Percentiles rank a stretch among this genome's conserved stretches.
Evolutionary conservation across 2,329 filamentous ascomycete genomes (phyloP).

Genomic region (Chaetothyriales sp.): DNA sequence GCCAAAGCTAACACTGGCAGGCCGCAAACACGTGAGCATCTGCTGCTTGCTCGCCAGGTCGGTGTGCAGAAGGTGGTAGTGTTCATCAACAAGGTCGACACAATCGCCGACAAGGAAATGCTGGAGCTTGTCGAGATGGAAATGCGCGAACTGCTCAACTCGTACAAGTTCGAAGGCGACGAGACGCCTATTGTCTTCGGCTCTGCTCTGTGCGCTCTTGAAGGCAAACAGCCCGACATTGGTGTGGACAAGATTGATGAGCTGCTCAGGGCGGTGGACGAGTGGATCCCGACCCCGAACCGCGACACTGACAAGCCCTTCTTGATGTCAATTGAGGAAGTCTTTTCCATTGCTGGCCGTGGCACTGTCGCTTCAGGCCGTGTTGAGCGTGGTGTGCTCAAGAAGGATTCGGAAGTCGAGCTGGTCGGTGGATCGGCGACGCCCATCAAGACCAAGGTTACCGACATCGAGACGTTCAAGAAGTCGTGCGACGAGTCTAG

Average conservation of each 20-base stretch:
- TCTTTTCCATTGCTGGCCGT: slow-evolving; percentile 80
- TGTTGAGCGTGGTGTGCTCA: slow-evolving; percentile 88
- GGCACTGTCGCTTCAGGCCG: slow-evolving; percentile 93
- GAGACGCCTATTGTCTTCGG: slow-evolving; percentile 95
- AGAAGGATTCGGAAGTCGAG: slow-evolving; percentile 90
- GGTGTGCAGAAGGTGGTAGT: slow-evolving; percentile 97
- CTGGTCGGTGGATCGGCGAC: slow-evolving; percentile 71
- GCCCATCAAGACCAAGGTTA: slow-evolving; percentile 95
- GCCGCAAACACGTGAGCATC: slow-evolving; percentile 95
- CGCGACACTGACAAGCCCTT: slow-evolving; percentile 97
- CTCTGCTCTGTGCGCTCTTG: slow-evolving; percentile 86
- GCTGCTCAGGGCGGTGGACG: slow-evolving; percentile 75
- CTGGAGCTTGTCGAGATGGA: slow-evolving; percentile 99
- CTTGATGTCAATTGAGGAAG: slow-evolving; percentile 94
- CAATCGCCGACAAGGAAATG: slow-evolving; percentile 96
- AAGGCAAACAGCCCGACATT: slow-evolving; percentile 74
- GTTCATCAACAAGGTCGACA: slow-evolving; percentile 99
- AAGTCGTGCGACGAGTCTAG: slow-evolving; percentile 95
- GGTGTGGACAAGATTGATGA: slow-evolving; percentile 79
- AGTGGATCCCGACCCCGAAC: slow-evolving; percentile 89
- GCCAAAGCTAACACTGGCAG: slow-evolving; percentile 20
- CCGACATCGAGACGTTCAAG: slow-evolving; percentile 99
- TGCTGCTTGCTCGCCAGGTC: slow-evolving; percentile 93
- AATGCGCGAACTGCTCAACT: slow-evolving; percentile 89
- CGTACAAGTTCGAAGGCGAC: slow-evolving; percentile 95